Conservation (phyloP, 495 filamentous ascomycete genomes). For the Hypomontagnella monticulosa region DNA sequence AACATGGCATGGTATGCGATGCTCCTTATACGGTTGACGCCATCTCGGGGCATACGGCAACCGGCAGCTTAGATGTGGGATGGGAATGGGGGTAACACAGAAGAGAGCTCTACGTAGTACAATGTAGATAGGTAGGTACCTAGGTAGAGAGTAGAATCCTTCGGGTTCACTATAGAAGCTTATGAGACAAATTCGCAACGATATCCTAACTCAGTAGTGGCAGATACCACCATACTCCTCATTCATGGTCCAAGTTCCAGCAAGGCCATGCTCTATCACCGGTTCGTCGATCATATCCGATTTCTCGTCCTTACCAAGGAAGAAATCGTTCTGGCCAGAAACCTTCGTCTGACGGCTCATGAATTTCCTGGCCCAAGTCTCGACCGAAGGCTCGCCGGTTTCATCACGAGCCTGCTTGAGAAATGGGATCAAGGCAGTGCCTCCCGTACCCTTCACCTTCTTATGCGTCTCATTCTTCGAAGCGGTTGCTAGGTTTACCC, state of each 20-base stretch:
- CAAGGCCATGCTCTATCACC: slow-evolving; percentile 80
- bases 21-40: too few relatives aligned
- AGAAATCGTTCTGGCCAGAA: slow-evolving; percentile 61
- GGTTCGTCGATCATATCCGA: slow-evolving; percentile 52
- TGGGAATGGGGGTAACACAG: too few relatives aligned
- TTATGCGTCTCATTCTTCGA: slow-evolving; percentile 61
- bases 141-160: background rate
- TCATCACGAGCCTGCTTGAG: slow-evolving; percentile 95
- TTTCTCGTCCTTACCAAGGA: slow-evolving; percentile 68
- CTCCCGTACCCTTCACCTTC: slow-evolving; percentile 88
- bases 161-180: background rate
- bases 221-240: slow-evolving; percentile 73
- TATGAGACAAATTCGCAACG: background rate
- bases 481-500: slow-evolving; percentile 73
- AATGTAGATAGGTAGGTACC: background rate
- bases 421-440: slow-evolving; percentile 91
- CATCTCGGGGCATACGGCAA: too few relatives aligned
- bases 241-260: slow-evolving; percentile 85
- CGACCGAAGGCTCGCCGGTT: slow-evolving; percentile 90
- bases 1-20: too few relatives aligned
- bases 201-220: slow-evolving; percentile 48
- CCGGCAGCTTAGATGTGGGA: too few relatives aligned
- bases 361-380: slow-evolving; percentile 80
- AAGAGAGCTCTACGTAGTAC: background rate
- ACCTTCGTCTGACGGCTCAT: slow-evolving; percentile 65